Base-by-base conservation (phyloP, 176 grass and related monocot species). In the Ensete ventricosum region DNA sequence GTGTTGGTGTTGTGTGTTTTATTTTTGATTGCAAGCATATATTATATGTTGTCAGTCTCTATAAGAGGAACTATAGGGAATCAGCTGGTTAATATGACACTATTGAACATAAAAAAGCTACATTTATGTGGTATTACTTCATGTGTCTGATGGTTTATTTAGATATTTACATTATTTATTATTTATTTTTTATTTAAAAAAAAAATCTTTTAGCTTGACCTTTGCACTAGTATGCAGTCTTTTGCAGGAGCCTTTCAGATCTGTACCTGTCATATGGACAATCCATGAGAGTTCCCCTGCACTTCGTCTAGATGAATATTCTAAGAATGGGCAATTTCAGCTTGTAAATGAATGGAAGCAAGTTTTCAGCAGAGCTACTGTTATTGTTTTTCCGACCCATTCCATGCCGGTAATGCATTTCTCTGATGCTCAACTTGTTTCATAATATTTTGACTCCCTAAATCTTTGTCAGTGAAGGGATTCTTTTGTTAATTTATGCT, bases 241-340 rank as follows among this genome's bases (percentile, higher is more conserved):
- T 82, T 75, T 85, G 81, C 96, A 95, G 67, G 96, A 99, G 77
- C 96, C 96, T 84, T 99, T 99, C 86, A 95, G 89, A 92, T 91
- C 88, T 74, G 67, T 99, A 76, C 96, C 96, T 81, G 78, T 99
- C 74, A 91, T 99, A 82, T 99, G 96, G 96, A 99, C 86, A 21
- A 86, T 99, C 64, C 86, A 89, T 55, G 96, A 95, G 78, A 86
- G 34, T 76, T 89, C 89, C 21, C 88, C 95, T 16, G 91, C 88
- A 43, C 65, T 82, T 84, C 77, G 79, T 72, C 20, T 86, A 67
- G 77, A 27, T 82, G 73, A 77, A 80, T 99, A 95, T 77, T 80
- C 84, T 71, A 81, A 81, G 16, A 90, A 83, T 79, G 86, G 84
- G 29, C 85, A 86, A 85, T 59, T 76, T 87, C 91, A 87, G 79